Conservation (phyloP, 306 rosid species). For the Vachellia collinsii region DNA sequence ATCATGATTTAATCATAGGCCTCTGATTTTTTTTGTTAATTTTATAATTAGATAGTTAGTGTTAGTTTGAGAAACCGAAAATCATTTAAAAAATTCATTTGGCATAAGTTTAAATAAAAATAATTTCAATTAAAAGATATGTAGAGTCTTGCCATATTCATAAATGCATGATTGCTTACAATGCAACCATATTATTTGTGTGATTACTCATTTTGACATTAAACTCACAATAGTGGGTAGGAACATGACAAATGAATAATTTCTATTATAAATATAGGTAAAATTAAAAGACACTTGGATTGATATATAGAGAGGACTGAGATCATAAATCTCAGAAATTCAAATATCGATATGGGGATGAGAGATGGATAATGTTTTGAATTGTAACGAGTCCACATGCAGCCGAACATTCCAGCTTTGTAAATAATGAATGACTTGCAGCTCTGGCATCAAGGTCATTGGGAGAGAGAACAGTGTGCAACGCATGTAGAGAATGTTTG, state of each 20-base stretch:
- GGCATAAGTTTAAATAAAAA: too few species aligned
- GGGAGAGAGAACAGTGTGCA: too few species aligned
- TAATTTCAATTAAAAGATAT: not conserved
- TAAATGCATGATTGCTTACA: not conserved
- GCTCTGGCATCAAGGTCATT: too few species aligned
- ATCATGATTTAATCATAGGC: conserved; percentile 63
- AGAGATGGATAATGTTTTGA: conserved; percentile 31
- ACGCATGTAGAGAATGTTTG: too few species aligned
- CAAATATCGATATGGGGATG: too few species aligned
- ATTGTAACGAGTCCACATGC: conserved; percentile 62
- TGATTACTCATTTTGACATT: conserved; percentile 1
- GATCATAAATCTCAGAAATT: too few species aligned
- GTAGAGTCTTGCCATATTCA: not conserved
- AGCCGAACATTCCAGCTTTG: conserved; percentile 56
- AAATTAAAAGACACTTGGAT: not conserved
- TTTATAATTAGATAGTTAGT: conserved; percentile 26
- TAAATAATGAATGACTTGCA: conserved; percentile 44
- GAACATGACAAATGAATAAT: conserved; percentile 42
- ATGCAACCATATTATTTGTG: not conserved
- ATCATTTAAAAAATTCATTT: too few species aligned
- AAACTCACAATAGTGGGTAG: conserved; percentile 34
- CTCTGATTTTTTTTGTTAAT: conserved; percentile 41
- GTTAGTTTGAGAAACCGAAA: too few species aligned
- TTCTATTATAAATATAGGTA: not conserved
- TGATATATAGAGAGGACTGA: too few species aligned